Evolutionary conservation across 2,329 filamentous ascomycete genomes (phyloP), one percentile per base, ranked within the genome.

Genomic region (Penicillium sp.): DNA sequence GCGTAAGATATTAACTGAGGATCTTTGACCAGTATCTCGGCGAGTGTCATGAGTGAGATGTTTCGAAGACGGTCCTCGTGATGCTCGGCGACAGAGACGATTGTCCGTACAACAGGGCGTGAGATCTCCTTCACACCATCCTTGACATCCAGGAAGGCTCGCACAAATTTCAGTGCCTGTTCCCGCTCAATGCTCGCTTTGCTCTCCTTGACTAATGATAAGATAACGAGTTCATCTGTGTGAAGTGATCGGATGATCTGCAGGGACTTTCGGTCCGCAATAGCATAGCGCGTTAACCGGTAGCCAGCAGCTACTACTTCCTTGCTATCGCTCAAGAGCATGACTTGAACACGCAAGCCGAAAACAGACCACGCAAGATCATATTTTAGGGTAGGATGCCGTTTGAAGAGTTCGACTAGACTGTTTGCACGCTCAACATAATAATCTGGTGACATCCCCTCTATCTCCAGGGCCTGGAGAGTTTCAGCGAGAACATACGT

Each of bases 181-280:
- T 99, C 95, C 58, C 96, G 87, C 80, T 99, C 95, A 19, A 99
- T 91, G 69, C 94, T 93, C n/a, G 94, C 92, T 76, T 97, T 98
- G 72, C 91, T 90, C 75, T 98, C 95, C 75, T 98, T 98, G 67
- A 96, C 92, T 38, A 99, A 82, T 0, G 95, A 98, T 70, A 94
- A 84, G 45, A 97, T 92, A 30, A 97, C 93, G 21, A 98, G 83
- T 70, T 92, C 94, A 75, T 99, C 96, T 0, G 93, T 98, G 68
- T 97, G 93, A 21, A 98, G 82, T 15, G 86, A 85, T 60, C 94
- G 88, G 64, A 99, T 97, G 54, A 90, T 97, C 74, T 91, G 91
- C 26, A 99, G 83, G 3, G 95, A 99, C 51, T 89, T 89, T 38
- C 93, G 85, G 75, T 99, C 95, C 11, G 94, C 96, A 68, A 99